Evolutionary conservation across 1,139 yeast species (phyloP).

Genomic region (Protomyces arabidopsidicola): DNA sequence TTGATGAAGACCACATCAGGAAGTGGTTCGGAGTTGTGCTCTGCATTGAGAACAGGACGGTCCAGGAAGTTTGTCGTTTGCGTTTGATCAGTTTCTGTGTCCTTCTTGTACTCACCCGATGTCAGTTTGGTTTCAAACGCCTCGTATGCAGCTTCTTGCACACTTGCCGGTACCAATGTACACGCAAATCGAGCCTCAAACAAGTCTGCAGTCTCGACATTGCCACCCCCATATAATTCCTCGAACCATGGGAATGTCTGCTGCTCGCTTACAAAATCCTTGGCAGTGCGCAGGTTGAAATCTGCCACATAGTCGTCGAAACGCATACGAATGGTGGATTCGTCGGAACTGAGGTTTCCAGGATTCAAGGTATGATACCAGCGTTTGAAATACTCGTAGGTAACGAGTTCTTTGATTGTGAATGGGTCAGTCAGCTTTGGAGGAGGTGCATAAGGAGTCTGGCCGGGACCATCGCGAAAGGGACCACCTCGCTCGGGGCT

Average conservation of each 20-base stretch:
- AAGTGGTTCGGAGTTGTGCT: background rate
- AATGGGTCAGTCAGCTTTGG: conserved; percentile 26
- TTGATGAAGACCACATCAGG: background rate
- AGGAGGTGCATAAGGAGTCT: background rate
- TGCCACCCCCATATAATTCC: conserved; percentile 31
- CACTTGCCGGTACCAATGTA: background rate
- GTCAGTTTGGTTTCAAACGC: background rate
- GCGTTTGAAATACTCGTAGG: conserved; percentile 27
- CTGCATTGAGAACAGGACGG: background rate
- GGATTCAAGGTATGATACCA: conserved; percentile 29
- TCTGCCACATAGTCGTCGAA: conserved; percentile 33
- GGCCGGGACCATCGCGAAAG: background rate
- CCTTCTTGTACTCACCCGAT: background rate
- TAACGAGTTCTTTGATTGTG: conserved; percentile 16
- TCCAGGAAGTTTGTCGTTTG: background rate
- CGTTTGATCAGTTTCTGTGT: background rate
- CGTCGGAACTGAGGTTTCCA: conserved; percentile 8
- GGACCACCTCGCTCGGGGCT: background rate
- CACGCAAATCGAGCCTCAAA: conserved; percentile 28
- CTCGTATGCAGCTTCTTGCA: background rate
- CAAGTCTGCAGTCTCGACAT: conserved; percentile 7
- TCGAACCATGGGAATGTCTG: conserved; percentile 33
- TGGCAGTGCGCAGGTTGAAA: conserved; percentile 32
- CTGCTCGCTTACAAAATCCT: conserved; percentile 33
- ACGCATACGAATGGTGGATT: background rate